Conservation (phyloP, 2,329 filamentous ascomycete species). For the Diaporthe citriasiana region DNA sequence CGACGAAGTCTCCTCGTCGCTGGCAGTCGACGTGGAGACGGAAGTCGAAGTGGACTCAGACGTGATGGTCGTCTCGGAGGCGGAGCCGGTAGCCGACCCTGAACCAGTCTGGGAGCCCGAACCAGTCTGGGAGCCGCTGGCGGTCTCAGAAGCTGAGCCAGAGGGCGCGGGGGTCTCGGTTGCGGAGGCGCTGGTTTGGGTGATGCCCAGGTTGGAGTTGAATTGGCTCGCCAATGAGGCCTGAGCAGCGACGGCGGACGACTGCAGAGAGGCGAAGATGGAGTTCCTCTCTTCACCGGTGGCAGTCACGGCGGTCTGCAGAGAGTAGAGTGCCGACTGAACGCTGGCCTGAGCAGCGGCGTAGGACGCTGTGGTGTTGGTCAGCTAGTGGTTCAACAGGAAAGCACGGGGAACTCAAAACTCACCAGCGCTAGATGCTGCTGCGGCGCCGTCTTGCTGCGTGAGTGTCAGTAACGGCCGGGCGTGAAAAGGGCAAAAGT, state of each 20-base stretch:
- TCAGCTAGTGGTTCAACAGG: constrained; percentile 7
- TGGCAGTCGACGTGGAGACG: constrained; percentile 2
- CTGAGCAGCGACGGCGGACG: constrained; percentile 30
- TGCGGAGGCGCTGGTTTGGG: neutral
- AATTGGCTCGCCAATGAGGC: constrained; percentile 15
- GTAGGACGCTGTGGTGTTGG: constrained; percentile 6
- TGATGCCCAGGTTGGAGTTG: constrained; percentile 24
- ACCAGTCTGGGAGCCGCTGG: neutral
- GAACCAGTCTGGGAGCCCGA: neutral
- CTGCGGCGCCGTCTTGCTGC: constrained; percentile 26
- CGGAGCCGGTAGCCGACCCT: neutral
- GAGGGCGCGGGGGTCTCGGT: neutral
- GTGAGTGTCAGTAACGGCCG: neutral
- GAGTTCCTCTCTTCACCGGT: constrained; percentile 32
- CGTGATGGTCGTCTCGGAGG: constrained; percentile 9
- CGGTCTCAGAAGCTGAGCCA: constrained; percentile 8
- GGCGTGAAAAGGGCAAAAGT: neutral
- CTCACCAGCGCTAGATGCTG: constrained; percentile 29
- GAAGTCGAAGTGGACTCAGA: constrained; percentile 1
- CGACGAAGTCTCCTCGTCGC: neutral
- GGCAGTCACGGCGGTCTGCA: constrained; percentile 28
- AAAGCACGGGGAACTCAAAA: neutral
- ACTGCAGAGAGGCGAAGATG: constrained; percentile 30
- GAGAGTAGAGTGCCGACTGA: constrained; percentile 1
- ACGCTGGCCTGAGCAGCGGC: constrained; percentile 32